Percentiles rank a stretch among this genome's conserved stretches.
Conservation (phyloP, 805 yeast genomes). For the Candida odintsovae region DNA sequence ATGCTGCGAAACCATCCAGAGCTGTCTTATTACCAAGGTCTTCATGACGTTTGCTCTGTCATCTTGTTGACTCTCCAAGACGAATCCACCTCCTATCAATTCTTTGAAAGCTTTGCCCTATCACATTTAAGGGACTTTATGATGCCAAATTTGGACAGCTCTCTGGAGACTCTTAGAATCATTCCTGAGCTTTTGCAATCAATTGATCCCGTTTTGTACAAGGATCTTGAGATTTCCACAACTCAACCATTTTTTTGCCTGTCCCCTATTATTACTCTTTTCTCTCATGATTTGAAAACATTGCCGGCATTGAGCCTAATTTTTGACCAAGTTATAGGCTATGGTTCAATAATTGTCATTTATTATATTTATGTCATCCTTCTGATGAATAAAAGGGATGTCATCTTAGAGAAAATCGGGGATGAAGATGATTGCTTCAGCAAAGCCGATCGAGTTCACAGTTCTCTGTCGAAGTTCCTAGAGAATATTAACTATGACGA, state of each 20-base stretch:
- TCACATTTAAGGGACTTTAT: slow-evolving; percentile 76
- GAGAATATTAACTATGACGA: slow-evolving; percentile 20
- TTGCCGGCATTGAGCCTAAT: slow-evolving; percentile 46
- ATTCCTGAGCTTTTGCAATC: slow-evolving; percentile 55
- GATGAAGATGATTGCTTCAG: slow-evolving; percentile 27
- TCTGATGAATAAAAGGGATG: slow-evolving; percentile 38
- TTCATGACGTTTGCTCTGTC: slow-evolving; percentile 77
- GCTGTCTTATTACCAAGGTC: slow-evolving; percentile 85
- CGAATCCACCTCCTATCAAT: slow-evolving; percentile 24
- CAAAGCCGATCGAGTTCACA: slow-evolving; percentile 36
- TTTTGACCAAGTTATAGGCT: slow-evolving; percentile 64
- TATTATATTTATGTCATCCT: slow-evolving; percentile 59
- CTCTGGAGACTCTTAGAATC: slow-evolving; percentile 58
- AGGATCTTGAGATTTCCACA: slow-evolving; percentile 27
- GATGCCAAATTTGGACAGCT: slow-evolving; percentile 62
- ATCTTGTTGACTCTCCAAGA: slow-evolving; percentile 47
- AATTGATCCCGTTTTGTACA: slow-evolving; percentile 41
- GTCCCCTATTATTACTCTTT: slow-evolving; percentile 72
- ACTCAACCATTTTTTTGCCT: slow-evolving; percentile 63
- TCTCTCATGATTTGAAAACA: slow-evolving; percentile 61
- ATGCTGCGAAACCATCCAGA: slow-evolving; percentile 57
- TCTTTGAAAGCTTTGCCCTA: slow-evolving; percentile 50
- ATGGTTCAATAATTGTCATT: slow-evolving; percentile 46
- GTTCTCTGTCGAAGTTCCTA: slow-evolving; percentile 26
- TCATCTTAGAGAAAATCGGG: slow-evolving; percentile 29